Conservation (phyloP, 2,329 filamentous ascomycete genomes). For the Ascochyta lentis region DNA sequence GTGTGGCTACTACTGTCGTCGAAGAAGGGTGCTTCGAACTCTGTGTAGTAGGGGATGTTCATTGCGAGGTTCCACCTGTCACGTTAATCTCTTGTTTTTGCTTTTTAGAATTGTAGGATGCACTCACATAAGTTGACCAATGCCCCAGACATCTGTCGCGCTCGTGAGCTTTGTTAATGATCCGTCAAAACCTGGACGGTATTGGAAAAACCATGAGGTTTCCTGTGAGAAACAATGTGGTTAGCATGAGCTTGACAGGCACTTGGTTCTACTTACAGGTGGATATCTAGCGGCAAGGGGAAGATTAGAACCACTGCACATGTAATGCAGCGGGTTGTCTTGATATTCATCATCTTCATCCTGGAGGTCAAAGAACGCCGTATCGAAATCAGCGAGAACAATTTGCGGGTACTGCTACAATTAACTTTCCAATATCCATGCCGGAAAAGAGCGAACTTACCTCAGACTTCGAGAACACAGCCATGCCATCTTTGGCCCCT, state of each 20-base stretch:
- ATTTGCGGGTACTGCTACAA: neutral
- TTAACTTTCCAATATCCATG: neutral
- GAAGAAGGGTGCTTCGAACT: neutral
- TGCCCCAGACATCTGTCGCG: slow-evolving; percentile 2
- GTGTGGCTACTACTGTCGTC: neutral
- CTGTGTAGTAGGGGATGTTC: neutral
- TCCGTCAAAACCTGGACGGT: neutral
- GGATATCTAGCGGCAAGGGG: neutral
- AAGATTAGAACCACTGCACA: neutral
- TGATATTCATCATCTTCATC: slow-evolving; percentile 1
- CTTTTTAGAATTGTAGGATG: neutral
- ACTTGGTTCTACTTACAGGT: neutral
- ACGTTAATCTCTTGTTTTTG: neutral
- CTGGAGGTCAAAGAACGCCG: slow-evolving; percentile 13
- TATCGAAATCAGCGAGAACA: slow-evolving; percentile 15
- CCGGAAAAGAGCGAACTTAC: neutral
- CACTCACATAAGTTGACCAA: slow-evolving; percentile 8
- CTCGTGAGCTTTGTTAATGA: neutral
- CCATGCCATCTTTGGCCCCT: neutral
- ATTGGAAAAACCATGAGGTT: neutral
- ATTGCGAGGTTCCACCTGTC: slow-evolving; percentile 1
- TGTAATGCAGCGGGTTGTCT: slow-evolving; percentile 11
- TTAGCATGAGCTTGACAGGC: no score
- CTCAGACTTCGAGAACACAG: neutral
- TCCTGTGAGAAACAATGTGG: neutral